Conservation (phyloP, 2,329 filamentous ascomycete species). For the Verticillium dahliae region DNA sequence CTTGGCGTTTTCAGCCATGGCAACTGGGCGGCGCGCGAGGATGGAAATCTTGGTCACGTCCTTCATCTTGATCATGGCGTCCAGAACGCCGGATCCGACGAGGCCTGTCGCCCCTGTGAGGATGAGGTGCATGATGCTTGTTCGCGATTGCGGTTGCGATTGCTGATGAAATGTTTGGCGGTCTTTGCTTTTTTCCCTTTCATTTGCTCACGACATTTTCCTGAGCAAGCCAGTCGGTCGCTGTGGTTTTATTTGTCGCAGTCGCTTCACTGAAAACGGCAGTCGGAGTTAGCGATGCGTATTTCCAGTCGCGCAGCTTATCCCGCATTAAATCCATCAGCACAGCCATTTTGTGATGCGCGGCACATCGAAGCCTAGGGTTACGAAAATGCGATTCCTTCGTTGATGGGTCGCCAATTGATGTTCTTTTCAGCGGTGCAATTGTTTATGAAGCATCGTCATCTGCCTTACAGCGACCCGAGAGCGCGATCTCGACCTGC, state of each 20-base stretch:
- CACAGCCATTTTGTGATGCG: neutral
- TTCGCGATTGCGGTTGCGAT: neutral
- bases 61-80: conserved; percentile 51
- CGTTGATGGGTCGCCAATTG: too few relatives aligned
- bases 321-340: neutral
- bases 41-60: conserved; percentile 61
- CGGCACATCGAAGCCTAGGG: neutral
- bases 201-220: neutral
- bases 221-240: neutral
- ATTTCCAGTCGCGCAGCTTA: neutral
- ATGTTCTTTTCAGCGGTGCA: too few relatives aligned
- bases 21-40: conserved; percentile 57
- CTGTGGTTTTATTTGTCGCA: neutral
- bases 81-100: conserved; percentile 54
- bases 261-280: neutral
- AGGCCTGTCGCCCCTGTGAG: conserved; percentile 64
- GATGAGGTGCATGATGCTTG: conserved; percentile 51
- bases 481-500: too few relatives aligned
- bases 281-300: neutral
- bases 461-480: too few relatives aligned
- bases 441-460: too few relatives aligned
- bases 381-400: neutral
- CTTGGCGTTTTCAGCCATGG: conserved; percentile 49
- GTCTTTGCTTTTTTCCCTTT: neutral
- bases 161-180: neutral